A percentile compares a stretch with the other conserved stretches of the same genome.
Conservation (phyloP, 345 rosid species). For the Theobroma cacao region DNA sequence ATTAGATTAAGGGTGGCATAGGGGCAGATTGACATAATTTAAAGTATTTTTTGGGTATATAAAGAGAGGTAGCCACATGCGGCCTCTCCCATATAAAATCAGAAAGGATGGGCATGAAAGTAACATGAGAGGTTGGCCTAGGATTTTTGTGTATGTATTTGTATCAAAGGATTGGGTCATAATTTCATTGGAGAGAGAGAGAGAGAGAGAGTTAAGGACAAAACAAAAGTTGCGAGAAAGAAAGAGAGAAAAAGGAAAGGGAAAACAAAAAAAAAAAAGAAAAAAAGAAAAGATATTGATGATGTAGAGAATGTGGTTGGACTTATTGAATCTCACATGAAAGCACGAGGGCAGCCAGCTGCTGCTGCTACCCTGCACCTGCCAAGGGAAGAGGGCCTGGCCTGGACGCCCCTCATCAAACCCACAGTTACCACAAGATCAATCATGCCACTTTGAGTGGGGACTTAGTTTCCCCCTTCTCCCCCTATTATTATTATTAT, state of each 20-base stretch:
- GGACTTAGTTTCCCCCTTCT: constrained; percentile 18
- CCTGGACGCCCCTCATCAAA: constrained; percentile 8
- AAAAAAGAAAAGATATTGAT: constrained; percentile 14
- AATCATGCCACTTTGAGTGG: constrained; percentile 34
- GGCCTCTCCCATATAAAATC: constrained; percentile 15
- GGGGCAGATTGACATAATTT: neutral
- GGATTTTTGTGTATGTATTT: neutral
- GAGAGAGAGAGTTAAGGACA: neutral
- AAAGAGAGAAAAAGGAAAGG: neutral
- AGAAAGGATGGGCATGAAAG: constrained; percentile 23
- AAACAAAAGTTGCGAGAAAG: constrained; percentile 1
- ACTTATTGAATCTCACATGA: constrained; percentile 44
- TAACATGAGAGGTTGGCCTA: constrained; percentile 31
- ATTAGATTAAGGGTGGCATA: neutral
- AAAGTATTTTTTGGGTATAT: neutral
- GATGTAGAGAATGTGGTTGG: constrained; percentile 28
- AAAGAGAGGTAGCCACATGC: constrained; percentile 17
- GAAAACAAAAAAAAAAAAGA: neutral
- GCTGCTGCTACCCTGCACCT: neutral
- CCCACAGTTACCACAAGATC: constrained; percentile 16
- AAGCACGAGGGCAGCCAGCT: constrained; percentile 43
- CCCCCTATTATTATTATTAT: too few species aligned
- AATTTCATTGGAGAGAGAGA: constrained; percentile 3
- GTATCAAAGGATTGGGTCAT: constrained; percentile 5
- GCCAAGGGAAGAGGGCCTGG: neutral